Conservation (phyloP, 148 eudicot species). For the Rhododendron simsii region DNA sequence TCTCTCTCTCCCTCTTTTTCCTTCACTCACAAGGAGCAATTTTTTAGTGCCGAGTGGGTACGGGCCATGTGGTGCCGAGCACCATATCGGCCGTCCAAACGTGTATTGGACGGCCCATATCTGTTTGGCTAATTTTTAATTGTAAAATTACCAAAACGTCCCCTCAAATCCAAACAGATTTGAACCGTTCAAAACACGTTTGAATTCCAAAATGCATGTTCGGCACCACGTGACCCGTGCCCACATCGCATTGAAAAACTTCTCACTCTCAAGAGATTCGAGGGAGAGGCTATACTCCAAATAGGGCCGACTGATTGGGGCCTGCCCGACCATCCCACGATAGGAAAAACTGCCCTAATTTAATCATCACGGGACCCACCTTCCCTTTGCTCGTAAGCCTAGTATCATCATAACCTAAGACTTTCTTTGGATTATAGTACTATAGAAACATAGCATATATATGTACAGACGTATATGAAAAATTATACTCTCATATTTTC, state of each 20-base stretch:
- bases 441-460: not conserved
- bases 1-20: not conserved
- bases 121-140: too few relatives aligned
- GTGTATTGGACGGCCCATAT: too few relatives aligned
- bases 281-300: not conserved
- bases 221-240: too few relatives aligned
- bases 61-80: too few relatives aligned
- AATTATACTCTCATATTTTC: not conserved
- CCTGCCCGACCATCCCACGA: slow-evolving; percentile 38
- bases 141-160: too few relatives aligned
- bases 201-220: too few relatives aligned
- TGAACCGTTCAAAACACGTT: too few relatives aligned
- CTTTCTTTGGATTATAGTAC: not conserved
- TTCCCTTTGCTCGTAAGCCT: slow-evolving; percentile 48
- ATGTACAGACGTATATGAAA: not conserved
- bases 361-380: slow-evolving; percentile 48
- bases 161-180: too few relatives aligned
- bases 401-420: slow-evolving; percentile 28
- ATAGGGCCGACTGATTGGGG: not conserved
- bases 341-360: slow-evolving; percentile 28
- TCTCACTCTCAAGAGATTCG: not conserved
- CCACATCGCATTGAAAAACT: too few relatives aligned
- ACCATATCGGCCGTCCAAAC: too few relatives aligned
- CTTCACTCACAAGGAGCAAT: not conserved
- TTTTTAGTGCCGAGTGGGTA: too few relatives aligned